A percentile compares a stretch with the other conserved stretches of the same genome.
Conservation (phyloP, 805 yeast genomes). For the Saturnispora silvae region DNA sequence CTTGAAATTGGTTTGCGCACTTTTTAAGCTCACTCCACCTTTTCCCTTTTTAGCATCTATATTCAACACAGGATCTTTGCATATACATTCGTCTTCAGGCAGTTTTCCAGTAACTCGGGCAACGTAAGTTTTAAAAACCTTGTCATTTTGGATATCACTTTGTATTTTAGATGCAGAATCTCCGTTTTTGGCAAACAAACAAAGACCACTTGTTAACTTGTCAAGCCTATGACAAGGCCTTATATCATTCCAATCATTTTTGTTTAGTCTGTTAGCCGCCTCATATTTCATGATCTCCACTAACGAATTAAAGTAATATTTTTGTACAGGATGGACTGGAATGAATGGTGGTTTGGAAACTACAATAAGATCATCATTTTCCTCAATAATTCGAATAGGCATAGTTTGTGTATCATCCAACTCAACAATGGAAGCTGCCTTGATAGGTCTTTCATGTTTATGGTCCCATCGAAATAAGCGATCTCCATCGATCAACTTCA, state of each 20-base stretch:
- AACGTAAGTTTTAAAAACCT: slow-evolving; percentile 32
- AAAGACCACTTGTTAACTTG: slow-evolving; percentile 42
- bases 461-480: slow-evolving; percentile 20
- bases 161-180: slow-evolving; percentile 26
- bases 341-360: slow-evolving; percentile 45
- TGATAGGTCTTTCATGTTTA: slow-evolving; percentile 23
- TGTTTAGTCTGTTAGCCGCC: slow-evolving; percentile 7
- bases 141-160: slow-evolving; percentile 23
- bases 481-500: slow-evolving; percentile 20
- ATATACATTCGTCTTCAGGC: slow-evolving; percentile 22
- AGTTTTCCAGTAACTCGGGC: slow-evolving; percentile 37
- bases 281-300: slow-evolving; percentile 34
- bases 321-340: slow-evolving; percentile 45
- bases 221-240: slow-evolving; percentile 42
- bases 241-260: slow-evolving; percentile 8
- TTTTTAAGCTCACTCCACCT: slow-evolving; percentile 18
- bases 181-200: slow-evolving; percentile 34
- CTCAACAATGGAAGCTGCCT: slow-evolving; percentile 8
- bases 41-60: slow-evolving; percentile 24
- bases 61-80: slow-evolving; percentile 30
- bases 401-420: neutral
- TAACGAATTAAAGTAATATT: slow-evolving; percentile 34
- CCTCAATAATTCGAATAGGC: slow-evolving; percentile 11
- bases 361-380: slow-evolving; percentile 26
- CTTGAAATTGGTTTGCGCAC: slow-evolving; percentile 17